Evolutionary conservation across 2,329 filamentous ascomycete genomes (phyloP).

Genomic region (Penicillium paneum): DNA sequence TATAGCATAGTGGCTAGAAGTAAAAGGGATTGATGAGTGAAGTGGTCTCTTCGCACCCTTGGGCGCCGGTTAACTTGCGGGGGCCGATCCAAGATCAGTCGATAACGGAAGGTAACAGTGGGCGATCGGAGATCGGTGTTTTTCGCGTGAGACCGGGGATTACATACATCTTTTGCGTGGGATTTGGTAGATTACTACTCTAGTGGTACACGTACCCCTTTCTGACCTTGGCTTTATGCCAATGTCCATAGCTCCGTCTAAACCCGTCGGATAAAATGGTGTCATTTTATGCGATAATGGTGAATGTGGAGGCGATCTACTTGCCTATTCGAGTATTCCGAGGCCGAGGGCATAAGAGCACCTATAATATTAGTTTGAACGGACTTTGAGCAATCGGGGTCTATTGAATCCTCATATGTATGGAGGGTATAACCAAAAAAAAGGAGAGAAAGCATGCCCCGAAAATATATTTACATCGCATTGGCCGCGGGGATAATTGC

Average conservation of each 20-base stretch:
- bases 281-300: conserved; percentile 12
- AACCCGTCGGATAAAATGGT: conserved; percentile 9
- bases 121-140: conserved; percentile 12
- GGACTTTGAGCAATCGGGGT: background rate
- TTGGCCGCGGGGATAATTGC: background rate
- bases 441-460: background rate
- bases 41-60: background rate
- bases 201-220: background rate
- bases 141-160: background rate
- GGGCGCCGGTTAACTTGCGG: conserved; percentile 13
- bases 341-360: background rate
- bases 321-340: conserved; percentile 8
- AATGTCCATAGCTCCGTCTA: background rate
- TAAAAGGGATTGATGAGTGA: background rate
- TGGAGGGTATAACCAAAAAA: background rate
- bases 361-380: background rate
- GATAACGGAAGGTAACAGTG: conserved; percentile 23
- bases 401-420: conserved; percentile 14
- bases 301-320: conserved; percentile 11
- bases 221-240: background rate
- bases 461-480: conserved; percentile 14
- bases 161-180: background rate
- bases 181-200: background rate
- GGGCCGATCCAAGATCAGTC: conserved; percentile 15
- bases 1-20: conserved; percentile 9